A percentile compares a stretch with the other conserved stretches of the same genome.
Conservation (phyloP, 148 eudicot species). For the Vaccinium myrtillus region DNA sequence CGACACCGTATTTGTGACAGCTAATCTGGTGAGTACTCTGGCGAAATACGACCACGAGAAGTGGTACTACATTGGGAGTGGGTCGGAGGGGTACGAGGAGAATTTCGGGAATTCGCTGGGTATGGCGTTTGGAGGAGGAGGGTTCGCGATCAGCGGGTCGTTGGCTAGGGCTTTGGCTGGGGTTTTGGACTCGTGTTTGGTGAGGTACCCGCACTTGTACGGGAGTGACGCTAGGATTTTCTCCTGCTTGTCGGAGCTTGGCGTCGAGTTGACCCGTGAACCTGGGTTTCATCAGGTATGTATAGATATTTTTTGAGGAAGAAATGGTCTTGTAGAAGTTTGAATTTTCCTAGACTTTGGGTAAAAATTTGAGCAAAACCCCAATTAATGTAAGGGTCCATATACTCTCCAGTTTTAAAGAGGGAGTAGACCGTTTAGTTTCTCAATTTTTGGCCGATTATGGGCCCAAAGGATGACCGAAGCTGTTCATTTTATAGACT, state of each 20-base stretch:
- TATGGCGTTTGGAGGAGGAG: constrained; percentile 81
- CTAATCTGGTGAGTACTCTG: constrained; percentile 43
- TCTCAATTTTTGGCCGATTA: too few relatives aligned
- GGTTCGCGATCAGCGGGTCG: constrained; percentile 59
- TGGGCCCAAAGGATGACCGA: too few relatives aligned
- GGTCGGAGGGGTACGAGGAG: constrained; percentile 60
- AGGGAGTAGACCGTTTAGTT: too few relatives aligned
- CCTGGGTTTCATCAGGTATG: constrained; percentile 81
- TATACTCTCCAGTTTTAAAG: too few relatives aligned
- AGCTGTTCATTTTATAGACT: too few relatives aligned
- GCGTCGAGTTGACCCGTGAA: constrained; percentile 57
- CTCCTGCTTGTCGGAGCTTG: constrained; percentile 71
- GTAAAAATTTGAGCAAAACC: too few relatives aligned
- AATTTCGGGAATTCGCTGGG: constrained; percentile 40
- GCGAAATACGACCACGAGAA: constrained; percentile 50
- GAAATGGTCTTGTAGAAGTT: too few relatives aligned
- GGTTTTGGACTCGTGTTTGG: constrained; percentile 67
- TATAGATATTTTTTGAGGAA: too few relatives aligned
- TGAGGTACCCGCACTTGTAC: constrained; percentile 64
- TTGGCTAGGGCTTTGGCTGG: constrained; percentile 55
- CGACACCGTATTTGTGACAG: constrained; percentile 60
- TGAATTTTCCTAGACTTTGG: too few relatives aligned
- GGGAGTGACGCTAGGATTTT: constrained; percentile 71
- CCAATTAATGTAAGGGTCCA: too few relatives aligned
- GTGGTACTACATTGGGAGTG: constrained; percentile 59